Conservation (phyloP, 202 grass and related monocot species). For the Sporobolus alterniflorus region DNA sequence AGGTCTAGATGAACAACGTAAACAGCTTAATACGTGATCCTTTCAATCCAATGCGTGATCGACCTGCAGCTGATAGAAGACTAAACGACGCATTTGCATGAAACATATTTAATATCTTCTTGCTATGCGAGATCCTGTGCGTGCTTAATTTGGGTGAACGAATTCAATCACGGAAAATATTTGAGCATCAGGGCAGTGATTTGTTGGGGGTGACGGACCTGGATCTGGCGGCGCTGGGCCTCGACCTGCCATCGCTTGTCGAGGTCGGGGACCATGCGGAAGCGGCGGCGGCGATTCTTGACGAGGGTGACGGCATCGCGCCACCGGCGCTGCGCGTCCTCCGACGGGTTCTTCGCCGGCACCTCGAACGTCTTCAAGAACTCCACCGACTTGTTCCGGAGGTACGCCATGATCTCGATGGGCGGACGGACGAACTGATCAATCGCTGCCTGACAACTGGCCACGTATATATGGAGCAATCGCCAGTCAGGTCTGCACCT, state of each 20-base stretch:
- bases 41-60: background rate
- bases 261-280: constrained; percentile 91
- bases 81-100: background rate
- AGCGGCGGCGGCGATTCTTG: constrained; percentile 80
- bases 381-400: constrained; percentile 64
- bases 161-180: background rate
- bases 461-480: background rate
- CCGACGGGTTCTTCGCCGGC: constrained; percentile 79
- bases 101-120: too few species aligned
- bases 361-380: constrained; percentile 83
- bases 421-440: background rate
- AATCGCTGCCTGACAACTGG: background rate
- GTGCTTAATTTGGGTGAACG: too few species aligned
- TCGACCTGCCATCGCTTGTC: constrained; percentile 63
- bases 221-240: constrained; percentile 69
- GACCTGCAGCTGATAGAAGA: background rate
- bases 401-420: constrained; percentile 44
- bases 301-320: constrained; percentile 74
- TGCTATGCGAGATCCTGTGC: too few species aligned
- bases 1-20: background rate
- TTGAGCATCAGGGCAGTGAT: background rate
- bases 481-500: constrained; percentile 9
- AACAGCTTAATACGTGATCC: background rate
- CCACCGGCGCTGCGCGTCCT: constrained; percentile 92
- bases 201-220: constrained; percentile 29